A percentile compares a stretch with the other conserved stretches of the same genome.
Evolutionary conservation across 352 stramenopile species (phyloP).

Genomic region (Globisporangium lucens): DNA sequence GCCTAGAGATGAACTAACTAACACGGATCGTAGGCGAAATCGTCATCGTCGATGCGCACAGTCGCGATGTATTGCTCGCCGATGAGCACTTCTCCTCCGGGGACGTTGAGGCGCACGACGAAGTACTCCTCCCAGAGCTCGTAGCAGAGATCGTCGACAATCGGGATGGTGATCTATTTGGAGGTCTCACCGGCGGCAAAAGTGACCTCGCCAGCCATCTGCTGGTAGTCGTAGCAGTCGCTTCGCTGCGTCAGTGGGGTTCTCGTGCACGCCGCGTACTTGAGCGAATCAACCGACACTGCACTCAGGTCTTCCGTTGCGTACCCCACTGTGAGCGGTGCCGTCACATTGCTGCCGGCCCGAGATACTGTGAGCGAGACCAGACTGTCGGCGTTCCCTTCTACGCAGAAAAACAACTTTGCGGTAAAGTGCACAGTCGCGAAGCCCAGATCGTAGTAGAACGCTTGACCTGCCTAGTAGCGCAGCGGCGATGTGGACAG

Average conservation of each 20-base stretch:
- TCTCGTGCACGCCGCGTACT: slow-evolving; percentile 57
- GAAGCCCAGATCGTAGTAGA: slow-evolving; percentile 64
- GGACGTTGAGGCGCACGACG: slow-evolving; percentile 89
- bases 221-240: slow-evolving; percentile 75
- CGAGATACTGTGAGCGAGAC: slow-evolving; percentile 63
- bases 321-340: slow-evolving; percentile 60
- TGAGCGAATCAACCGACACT: slow-evolving; percentile 44
- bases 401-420: slow-evolving; percentile 54
- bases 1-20: slow-evolving; percentile 13
- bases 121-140: slow-evolving; percentile 89
- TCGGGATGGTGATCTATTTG: slow-evolving; percentile 86
- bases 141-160: slow-evolving; percentile 93
- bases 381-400: slow-evolving; percentile 49
- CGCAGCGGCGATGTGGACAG: slow-evolving; percentile 41
- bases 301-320: slow-evolving; percentile 77
- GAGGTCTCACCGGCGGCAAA: slow-evolving; percentile 86
- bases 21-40: slow-evolving; percentile 68
- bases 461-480: slow-evolving; percentile 47
- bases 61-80: slow-evolving; percentile 88
- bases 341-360: slow-evolving; percentile 34
- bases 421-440: slow-evolving; percentile 56
- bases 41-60: slow-evolving; percentile 93
- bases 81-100: slow-evolving; percentile 84
- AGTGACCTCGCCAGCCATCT: slow-evolving; percentile 80
- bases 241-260: slow-evolving; percentile 51